Conservation (phyloP, 345 rosid species). For the Angophora floribunda region DNA sequence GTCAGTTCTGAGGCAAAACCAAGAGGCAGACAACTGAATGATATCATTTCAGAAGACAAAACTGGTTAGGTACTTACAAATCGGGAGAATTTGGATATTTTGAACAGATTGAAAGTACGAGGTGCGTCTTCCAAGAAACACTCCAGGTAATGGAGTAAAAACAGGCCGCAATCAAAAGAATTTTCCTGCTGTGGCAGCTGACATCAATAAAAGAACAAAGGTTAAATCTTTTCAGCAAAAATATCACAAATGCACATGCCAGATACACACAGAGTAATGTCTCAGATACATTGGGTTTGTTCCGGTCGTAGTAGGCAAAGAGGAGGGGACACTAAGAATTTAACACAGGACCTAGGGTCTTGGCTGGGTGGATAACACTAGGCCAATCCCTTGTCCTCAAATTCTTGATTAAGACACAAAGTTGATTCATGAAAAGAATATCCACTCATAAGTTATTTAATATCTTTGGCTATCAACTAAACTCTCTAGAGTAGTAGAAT, state of each 20-base stretch:
- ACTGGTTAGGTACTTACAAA: slow-evolving; percentile 52
- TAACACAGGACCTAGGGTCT: neutral
- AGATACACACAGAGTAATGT: neutral
- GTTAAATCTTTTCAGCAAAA: neutral
- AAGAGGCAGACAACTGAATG: neutral
- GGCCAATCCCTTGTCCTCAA: neutral
- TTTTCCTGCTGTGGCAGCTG: slow-evolving; percentile 99
- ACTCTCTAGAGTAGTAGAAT: neutral
- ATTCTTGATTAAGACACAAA: neutral
- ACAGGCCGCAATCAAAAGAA: slow-evolving; percentile 90
- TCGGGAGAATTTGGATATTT: slow-evolving; percentile 45
- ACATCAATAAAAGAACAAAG: slow-evolving; percentile 2
- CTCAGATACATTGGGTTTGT: neutral
- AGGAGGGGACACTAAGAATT: neutral
- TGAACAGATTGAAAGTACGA: slow-evolving; percentile 60
- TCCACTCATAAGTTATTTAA: neutral
- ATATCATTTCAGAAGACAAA: neutral
- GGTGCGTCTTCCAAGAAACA: slow-evolving; percentile 86
- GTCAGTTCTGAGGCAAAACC: neutral
- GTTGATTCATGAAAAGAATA: neutral
- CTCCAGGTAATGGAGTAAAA: slow-evolving; percentile 93
- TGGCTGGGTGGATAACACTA: neutral
- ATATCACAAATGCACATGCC: slow-evolving; percentile 10
- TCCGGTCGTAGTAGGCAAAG: neutral
- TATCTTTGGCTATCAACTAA: neutral